Conservation (phyloP, 176 grass and related monocot genomes). For the Chrysopogon serrulatus region DNA sequence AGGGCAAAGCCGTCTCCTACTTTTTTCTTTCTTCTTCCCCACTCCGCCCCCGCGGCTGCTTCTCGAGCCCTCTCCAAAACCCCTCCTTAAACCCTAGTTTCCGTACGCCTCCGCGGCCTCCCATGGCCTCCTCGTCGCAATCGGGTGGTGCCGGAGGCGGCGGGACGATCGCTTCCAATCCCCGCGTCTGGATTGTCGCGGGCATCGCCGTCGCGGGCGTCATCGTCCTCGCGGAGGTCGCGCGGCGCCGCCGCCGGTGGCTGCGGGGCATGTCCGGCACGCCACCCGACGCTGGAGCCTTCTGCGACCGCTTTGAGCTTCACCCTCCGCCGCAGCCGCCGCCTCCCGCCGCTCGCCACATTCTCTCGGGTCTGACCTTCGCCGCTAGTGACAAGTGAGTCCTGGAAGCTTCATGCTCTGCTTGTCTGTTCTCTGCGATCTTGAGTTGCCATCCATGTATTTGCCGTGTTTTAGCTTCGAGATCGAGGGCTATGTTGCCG, state of each 20-base stretch:
- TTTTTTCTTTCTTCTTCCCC: constrained; percentile 33
- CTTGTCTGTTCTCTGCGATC: background rate
- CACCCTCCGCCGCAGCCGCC: constrained; percentile 52
- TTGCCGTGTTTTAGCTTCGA: constrained; percentile 60
- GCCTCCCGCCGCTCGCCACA: constrained; percentile 59
- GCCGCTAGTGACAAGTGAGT: constrained; percentile 86
- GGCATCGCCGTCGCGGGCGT: constrained; percentile 78
- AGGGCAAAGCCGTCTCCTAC: background rate
- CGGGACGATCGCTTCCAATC: background rate
- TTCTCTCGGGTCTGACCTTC: constrained; percentile 63
- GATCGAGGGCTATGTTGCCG: constrained; percentile 75
- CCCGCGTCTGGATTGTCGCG: constrained; percentile 61
- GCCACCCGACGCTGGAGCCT: constrained; percentile 45
- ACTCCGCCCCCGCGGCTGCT: background rate
- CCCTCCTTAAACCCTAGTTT: constrained; percentile 62
- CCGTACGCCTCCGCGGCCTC: background rate
- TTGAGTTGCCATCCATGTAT: background rate
- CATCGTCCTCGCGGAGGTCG: constrained; percentile 69
- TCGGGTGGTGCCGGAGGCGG: constrained; percentile 14
- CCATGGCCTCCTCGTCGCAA: constrained; percentile 36
- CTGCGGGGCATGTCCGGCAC: background rate
- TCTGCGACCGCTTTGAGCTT: constrained; percentile 75
- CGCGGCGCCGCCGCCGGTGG: constrained; percentile 55
- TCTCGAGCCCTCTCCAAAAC: constrained; percentile 27
- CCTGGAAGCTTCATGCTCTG: background rate